Conservation (phyloP, 2,329 filamentous ascomycete genomes). For the Pseudocercospora crystallina region DNA sequence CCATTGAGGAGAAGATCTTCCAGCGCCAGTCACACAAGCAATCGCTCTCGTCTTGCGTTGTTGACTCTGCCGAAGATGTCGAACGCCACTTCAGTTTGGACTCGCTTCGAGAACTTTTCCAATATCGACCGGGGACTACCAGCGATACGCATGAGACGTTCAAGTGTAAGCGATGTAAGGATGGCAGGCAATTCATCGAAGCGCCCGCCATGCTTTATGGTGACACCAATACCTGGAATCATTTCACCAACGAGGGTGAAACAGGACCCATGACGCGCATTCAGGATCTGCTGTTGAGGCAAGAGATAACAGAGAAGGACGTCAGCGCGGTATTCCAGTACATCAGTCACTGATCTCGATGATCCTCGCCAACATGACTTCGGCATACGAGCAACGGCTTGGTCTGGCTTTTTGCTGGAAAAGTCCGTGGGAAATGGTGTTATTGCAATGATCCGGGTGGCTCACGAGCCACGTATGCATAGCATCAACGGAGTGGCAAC, state of each 20-base stretch:
- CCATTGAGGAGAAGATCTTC: slow-evolving; percentile 99
- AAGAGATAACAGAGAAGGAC: slow-evolving; percentile 74
- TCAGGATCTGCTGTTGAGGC: slow-evolving; percentile 84
- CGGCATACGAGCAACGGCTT: neutral
- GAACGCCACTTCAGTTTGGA: slow-evolving; percentile 95
- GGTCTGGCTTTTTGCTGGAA: too few species aligned
- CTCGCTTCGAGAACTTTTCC: slow-evolving; percentile 87
- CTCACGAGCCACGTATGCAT: too few species aligned
- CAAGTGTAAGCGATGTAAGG: slow-evolving; percentile 89
- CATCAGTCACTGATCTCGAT: slow-evolving; percentile 71
- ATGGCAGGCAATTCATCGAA: slow-evolving; percentile 82
- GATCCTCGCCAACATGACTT: neutral
- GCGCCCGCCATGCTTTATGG: slow-evolving; percentile 94
- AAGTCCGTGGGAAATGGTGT: too few species aligned
- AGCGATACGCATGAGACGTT: slow-evolving; percentile 98
- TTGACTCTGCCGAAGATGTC: slow-evolving; percentile 94
- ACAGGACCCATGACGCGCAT: slow-evolving; percentile 68
- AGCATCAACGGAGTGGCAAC: too few species aligned
- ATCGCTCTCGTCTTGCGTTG: slow-evolving; percentile 90
- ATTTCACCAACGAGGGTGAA: slow-evolving; percentile 78
- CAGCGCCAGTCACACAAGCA: slow-evolving; percentile 98
- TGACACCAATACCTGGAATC: slow-evolving; percentile 99
- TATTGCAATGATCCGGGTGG: too few species aligned
- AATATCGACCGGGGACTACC: slow-evolving; percentile 78
- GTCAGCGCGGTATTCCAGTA: slow-evolving; percentile 98